A percentile compares a stretch with the other conserved stretches of the same genome.
Conservation (phyloP, 495 filamentous ascomycete species). For the Xylaria flabelliformis region DNA sequence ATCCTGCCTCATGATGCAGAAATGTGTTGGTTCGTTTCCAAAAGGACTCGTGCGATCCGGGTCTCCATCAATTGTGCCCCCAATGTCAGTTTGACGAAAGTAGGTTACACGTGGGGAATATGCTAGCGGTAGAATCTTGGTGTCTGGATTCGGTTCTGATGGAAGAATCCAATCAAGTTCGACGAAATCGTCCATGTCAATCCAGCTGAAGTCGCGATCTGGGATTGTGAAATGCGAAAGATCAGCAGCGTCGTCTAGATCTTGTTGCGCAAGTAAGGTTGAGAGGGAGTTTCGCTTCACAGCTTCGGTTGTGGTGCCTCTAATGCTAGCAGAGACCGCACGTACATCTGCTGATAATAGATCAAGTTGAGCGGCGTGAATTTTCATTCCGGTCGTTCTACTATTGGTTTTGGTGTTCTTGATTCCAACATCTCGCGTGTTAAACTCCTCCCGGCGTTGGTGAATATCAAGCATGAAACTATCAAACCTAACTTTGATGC, state of each 20-base stretch:
- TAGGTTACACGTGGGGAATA: slow-evolving; percentile 95
- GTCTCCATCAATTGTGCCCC: slow-evolving; percentile 69
- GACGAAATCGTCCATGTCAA: slow-evolving; percentile 99
- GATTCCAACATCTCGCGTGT: slow-evolving; percentile 73
- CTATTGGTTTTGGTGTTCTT: slow-evolving; percentile 61
- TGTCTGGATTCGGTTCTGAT: slow-evolving; percentile 87
- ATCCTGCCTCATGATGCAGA: slow-evolving; percentile 92
- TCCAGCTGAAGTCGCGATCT: slow-evolving; percentile 92
- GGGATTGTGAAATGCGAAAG: slow-evolving; percentile 92
- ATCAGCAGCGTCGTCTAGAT: slow-evolving; percentile 60
- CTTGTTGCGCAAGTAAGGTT: slow-evolving; percentile 55
- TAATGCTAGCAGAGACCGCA: slow-evolving; percentile 90
- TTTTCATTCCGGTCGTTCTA: slow-evolving; percentile 89
- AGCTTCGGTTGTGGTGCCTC: slow-evolving; percentile 75
- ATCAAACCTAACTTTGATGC: slow-evolving; percentile 90
- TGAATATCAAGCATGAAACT: slow-evolving; percentile 97
- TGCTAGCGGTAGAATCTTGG: slow-evolving; percentile 88
- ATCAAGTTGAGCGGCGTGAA: slow-evolving; percentile 91
- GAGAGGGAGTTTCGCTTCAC: slow-evolving; percentile 66
- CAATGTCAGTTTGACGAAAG: slow-evolving; percentile 95
- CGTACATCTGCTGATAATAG: slow-evolving; percentile 91
- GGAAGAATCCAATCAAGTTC: slow-evolving; percentile 96
- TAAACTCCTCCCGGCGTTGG: slow-evolving; percentile 90
- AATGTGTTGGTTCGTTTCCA: slow-evolving; percentile 89
- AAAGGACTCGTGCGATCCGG: slow-evolving; percentile 80